Base-by-base conservation (phyloP, 345 rosid species). In the Psidium friedrichsthalianum region DNA sequence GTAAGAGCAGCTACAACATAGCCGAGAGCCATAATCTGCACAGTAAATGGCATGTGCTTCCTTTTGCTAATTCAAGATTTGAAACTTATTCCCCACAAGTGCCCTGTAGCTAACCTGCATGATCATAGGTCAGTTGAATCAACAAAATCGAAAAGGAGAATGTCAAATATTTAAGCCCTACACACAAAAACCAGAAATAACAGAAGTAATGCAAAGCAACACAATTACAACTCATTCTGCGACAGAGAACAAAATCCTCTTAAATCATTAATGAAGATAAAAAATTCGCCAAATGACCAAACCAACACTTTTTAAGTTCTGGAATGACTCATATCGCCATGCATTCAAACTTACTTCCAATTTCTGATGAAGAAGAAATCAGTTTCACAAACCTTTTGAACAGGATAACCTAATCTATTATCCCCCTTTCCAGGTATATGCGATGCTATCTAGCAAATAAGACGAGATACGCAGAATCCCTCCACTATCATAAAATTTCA, bases 1-100 rank as follows among this genome's bases (percentile, higher is more conserved):
- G 87, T 22, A 25, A 86, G 36, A 32, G 74, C 53, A 87, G 85
- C 85, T 78, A 88, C 44, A 86, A 81, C 83, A 32, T 55, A 84
- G 82, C 64, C 82, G 2, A 92, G 87, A 84, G 81, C 89, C 89
- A 88, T 86, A 84, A 42, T 83, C n/a, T 84, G 12, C 12, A 58
- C 82, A 61, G 83, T 5, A 56, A 87, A 88, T 80, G 64, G 13
- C 44, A 29, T n/a, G 6, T 42, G 25, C 86, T 85, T 83, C 86
- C 88, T 89, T 47, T 53, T 40, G 74, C 85, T 69, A 83, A 53
- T 86, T 83, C 87, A 74, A 55, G 84, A 82, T 21, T 21, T 16
- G 32, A 59, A 83, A 83, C 54, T 83, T 57, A 69, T 32, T 69
- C 10, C 47, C 13, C 3, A 18, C 5, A 18, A 51, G 36, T 1